phyloP scores from a whole-genome alignment of 1,139 yeast genomes.

The Kodamaea suecica region DNA sequence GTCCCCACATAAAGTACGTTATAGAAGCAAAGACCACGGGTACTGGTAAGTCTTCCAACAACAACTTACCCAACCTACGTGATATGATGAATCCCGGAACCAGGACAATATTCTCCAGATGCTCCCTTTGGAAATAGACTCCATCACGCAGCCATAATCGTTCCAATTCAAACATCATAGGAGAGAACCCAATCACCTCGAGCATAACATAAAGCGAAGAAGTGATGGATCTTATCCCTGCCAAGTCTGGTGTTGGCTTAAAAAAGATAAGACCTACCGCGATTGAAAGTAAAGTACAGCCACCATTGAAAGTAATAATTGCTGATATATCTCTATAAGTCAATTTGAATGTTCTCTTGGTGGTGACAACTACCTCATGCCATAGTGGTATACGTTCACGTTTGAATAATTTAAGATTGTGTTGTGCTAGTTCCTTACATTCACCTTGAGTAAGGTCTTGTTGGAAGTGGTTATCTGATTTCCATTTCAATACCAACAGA shows the following conservation, averaged over 20 bases:
- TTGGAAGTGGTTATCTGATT: conserved; percentile 12
- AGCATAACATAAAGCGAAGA: conserved; percentile 63
- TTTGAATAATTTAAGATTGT: conserved; percentile 26
- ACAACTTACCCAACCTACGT: conserved; percentile 61
- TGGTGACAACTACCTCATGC: conserved; percentile 52
- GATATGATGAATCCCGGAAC: conserved; percentile 66
- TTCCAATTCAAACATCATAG: conserved; percentile 69
- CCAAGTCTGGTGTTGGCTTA: conserved; percentile 56
- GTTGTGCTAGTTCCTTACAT: conserved; percentile 17
- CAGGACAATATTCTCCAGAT: conserved; percentile 66
- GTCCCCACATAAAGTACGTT: conserved; percentile 78
- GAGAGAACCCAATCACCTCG: conserved; percentile 67
- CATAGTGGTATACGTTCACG: conserved; percentile 28
- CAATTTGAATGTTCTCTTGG: conserved; percentile 52
- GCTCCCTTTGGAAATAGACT: conserved; percentile 66
- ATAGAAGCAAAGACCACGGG: conserved; percentile 57
- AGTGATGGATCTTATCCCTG: conserved; percentile 66
- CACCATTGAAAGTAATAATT: conserved; percentile 50
- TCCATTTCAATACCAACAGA: conserved; percentile 52
- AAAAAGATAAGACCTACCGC: conserved; percentile 76
- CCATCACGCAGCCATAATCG: conserved; percentile 70
- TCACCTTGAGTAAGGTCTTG: conserved; percentile 13
- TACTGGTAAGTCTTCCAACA: conserved; percentile 69
- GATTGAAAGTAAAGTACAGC: conserved; percentile 55
- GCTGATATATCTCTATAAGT: conserved; percentile 62